Evolutionary conservation across 2,329 filamentous ascomycete genomes (phyloP), one percentile per base, ranked within the genome.

Genomic region (Verticillium nubilum): DNA sequence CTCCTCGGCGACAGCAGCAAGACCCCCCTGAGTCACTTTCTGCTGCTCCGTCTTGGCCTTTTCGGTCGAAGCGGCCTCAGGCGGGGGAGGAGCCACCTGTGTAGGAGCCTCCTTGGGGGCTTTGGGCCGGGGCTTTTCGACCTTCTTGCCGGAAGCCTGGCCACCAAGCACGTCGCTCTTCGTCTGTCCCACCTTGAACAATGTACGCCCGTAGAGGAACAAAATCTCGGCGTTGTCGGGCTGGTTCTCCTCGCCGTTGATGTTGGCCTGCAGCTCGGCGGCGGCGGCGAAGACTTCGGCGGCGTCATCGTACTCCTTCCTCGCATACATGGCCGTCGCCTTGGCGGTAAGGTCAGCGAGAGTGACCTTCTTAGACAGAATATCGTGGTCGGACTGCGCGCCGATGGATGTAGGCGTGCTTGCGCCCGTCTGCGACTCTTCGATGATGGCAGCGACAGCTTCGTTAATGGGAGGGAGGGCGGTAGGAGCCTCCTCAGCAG

Each of bases 91-190:
- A 13, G 33, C 33, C 9, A 19, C n/a, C 29, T 31, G 9, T 13
- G 9, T 31, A n/a, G 72, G 68, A 10, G 72, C 59, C 64, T 76
- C 78, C 69, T 77, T 75, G n/a, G 42, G 42, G 57, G 65, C 70
- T 68, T 72, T 77, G 62, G 69, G 60, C 69, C 73, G 73, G 26
- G 61, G 19, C 37, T 60, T 64, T 27, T 61, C 61, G 50, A 62
- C 65, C 69, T 79, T 77, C 66, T 80, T 76, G 69, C 82, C 76
- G 70, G 84, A 73, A 23, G 93, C 89, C 69, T 89, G 90, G 33
- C 90, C 91, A 60, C 95, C 95, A 35, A 99, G 81, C 26, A 99
- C 93, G 70, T 98, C 93, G 71, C 92, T 97, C 75, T 96, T 97
- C 73, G 86, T 88, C 72, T 98, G 90, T 29, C 93, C 95, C 61